These are phyloP conservation scores for Pyrenochaeta sp. DNA, from an alignment of 2,329 filamentous ascomycete species.

Conservation along the genomic window DNA sequence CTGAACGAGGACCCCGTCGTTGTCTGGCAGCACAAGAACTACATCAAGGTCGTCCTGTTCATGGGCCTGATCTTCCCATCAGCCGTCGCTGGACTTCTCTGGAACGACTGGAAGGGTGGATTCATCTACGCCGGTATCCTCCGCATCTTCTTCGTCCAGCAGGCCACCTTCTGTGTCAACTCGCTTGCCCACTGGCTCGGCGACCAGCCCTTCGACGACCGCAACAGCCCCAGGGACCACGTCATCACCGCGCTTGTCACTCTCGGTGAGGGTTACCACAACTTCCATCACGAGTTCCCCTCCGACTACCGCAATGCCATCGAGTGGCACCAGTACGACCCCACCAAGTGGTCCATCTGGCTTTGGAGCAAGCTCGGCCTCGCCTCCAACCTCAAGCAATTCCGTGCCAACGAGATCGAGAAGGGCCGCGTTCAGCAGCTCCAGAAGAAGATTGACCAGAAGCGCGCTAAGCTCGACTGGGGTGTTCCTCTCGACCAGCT, in stretches of 20 bases:
- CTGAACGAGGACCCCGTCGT: slow-evolving; percentile 61
- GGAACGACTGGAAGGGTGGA: slow-evolving; percentile 60
- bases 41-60: slow-evolving; percentile 57
- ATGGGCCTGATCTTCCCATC: slow-evolving; percentile 60
- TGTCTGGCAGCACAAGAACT: slow-evolving; percentile 60
- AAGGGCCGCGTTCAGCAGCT: slow-evolving; percentile 55
- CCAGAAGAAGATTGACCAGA: slow-evolving; percentile 57
- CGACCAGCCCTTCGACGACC: slow-evolving; percentile 56
- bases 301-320: slow-evolving; percentile 57
- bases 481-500: slow-evolving; percentile 54
- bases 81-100: slow-evolving; percentile 58
- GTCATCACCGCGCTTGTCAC: slow-evolving; percentile 54
- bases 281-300: slow-evolving; percentile 57
- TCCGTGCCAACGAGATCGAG: slow-evolving; percentile 56
- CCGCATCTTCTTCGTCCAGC: slow-evolving; percentile 62
- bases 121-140: slow-evolving; percentile 62
- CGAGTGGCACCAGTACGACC: slow-evolving; percentile 54
- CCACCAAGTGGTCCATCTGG: slow-evolving; percentile 57
- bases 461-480: slow-evolving; percentile 54
- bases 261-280: slow-evolving; percentile 56
- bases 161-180: slow-evolving; percentile 64
- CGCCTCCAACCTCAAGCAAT: slow-evolving; percentile 55
- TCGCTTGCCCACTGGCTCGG: slow-evolving; percentile 63
- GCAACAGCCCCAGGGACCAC: slow-evolving; percentile 55
- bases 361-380: slow-evolving; percentile 54